Evolutionary conservation across 345 rosid genomes (phyloP).

Genomic region (Cardamine occulta): DNA sequence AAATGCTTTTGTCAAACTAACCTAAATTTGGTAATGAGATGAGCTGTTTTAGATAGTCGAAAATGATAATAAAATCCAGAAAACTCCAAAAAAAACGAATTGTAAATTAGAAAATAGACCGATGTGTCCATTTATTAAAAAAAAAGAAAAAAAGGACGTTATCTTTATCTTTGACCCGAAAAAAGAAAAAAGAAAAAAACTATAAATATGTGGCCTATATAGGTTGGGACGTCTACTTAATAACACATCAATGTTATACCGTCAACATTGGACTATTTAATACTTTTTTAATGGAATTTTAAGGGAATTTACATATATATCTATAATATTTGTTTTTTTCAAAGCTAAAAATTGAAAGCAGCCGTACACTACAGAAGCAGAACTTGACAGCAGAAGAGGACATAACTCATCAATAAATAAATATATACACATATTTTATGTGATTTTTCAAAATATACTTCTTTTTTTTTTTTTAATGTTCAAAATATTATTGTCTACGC

Average conservation of each 20-base stretch:
- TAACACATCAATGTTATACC: neutral
- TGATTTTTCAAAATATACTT: neutral
- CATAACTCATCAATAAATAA: constrained; percentile 1
- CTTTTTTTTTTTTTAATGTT: neutral
- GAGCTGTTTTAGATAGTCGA: neutral
- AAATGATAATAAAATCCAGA: neutral
- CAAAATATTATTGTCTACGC: neutral
- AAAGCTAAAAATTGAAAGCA: constrained; percentile 1
- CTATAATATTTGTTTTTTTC: neutral
- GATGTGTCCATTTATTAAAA: neutral
- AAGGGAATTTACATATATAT: neutral
- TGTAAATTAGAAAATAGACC: neutral
- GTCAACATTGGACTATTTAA: neutral
- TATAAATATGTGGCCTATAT: constrained; percentile 6
- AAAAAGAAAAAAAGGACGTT: neutral
- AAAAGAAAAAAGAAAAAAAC: neutral
- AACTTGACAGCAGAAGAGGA: constrained; percentile 26
- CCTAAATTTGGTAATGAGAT: neutral
- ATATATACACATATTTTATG: too few species aligned
- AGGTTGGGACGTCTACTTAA: neutral
- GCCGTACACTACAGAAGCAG: constrained; percentile 21
- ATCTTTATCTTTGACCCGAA: too few species aligned
- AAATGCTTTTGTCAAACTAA: neutral
- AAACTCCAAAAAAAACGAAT: neutral
- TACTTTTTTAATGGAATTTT: neutral